Conservation (phyloP, 306 rosid species). For the Fragaria iinumae region DNA sequence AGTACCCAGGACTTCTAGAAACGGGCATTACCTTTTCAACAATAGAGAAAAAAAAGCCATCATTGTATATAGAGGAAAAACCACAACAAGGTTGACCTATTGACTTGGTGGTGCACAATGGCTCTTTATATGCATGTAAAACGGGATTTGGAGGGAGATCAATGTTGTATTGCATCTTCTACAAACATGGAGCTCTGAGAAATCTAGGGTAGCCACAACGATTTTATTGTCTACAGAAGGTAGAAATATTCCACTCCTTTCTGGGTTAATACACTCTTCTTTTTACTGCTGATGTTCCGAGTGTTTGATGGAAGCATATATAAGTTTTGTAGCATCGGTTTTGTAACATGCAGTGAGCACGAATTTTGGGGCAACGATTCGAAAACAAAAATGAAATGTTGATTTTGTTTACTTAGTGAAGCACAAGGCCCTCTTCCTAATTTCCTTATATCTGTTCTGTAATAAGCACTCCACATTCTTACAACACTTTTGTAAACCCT, state of each 20-base stretch:
- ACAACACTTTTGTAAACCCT: neutral
- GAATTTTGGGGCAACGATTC: neutral
- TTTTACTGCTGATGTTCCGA: neutral
- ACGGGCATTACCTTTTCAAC: neutral
- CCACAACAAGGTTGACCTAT: neutral
- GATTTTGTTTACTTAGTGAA: too few relatives aligned
- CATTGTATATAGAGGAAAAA: neutral
- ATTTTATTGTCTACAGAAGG: neutral
- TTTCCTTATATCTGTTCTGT: neutral
- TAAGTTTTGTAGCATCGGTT: neutral
- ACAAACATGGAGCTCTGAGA: neutral
- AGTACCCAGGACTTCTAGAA: neutral
- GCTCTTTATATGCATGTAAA: neutral
- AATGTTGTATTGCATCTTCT: neutral
- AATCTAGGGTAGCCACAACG: neutral
- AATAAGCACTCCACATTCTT: neutral
- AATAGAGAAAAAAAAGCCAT: neutral
- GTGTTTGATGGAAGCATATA: neutral
- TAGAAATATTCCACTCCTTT: neutral
- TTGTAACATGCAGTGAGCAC: neutral
- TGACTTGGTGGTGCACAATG: neutral
- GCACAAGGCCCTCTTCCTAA: neutral
- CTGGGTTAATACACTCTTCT: neutral
- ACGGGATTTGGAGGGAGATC: neutral
- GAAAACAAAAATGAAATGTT: neutral